A percentile compares a stretch with the other conserved stretches of the same genome.
Conservation (phyloP, 164 flowering plant species). For the Sextonia rubra region DNA sequence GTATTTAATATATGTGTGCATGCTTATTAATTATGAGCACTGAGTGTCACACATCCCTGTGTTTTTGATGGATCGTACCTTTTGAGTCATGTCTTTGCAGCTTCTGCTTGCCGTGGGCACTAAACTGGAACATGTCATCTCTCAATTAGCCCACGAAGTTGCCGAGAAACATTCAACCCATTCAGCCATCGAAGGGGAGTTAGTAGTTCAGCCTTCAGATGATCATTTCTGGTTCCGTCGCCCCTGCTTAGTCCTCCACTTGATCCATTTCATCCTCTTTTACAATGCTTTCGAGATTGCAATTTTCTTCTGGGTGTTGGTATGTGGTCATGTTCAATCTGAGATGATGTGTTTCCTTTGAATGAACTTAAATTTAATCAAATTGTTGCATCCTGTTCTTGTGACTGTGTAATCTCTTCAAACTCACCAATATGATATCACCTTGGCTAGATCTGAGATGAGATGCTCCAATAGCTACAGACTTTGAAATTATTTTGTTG, state of each 20-base stretch:
- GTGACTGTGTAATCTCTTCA: neutral
- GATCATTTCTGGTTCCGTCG: slow-evolving; percentile 71
- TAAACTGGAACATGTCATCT: slow-evolving; percentile 74
- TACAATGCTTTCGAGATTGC: slow-evolving; percentile 84
- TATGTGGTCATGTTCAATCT: slow-evolving; percentile 17
- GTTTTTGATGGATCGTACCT: too few species aligned
- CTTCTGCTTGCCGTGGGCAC: slow-evolving; percentile 82
- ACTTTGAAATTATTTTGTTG: too few species aligned
- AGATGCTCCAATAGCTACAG: too few species aligned
- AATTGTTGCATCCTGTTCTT: neutral
- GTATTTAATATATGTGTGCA: too few species aligned
- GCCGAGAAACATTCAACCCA: slow-evolving; percentile 30
- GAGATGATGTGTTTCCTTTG: neutral
- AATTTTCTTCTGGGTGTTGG: slow-evolving; percentile 88
- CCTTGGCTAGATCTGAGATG: too few species aligned
- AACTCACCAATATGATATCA: neutral
- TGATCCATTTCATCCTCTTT: slow-evolving; percentile 78
- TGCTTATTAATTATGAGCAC: too few species aligned
- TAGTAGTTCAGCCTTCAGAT: slow-evolving; percentile 64
- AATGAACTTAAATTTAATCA: neutral
- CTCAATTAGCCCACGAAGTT: slow-evolving; percentile 52
- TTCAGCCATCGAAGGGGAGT: slow-evolving; percentile 32
- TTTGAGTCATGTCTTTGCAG: slow-evolving; percentile 24
- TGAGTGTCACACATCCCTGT: too few species aligned
- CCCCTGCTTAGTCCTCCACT: slow-evolving; percentile 56